phyloP scores from a whole-genome alignment of 2,329 filamentous ascomycete genomes.

The Myriosclerotinia duriaeana region DNA sequence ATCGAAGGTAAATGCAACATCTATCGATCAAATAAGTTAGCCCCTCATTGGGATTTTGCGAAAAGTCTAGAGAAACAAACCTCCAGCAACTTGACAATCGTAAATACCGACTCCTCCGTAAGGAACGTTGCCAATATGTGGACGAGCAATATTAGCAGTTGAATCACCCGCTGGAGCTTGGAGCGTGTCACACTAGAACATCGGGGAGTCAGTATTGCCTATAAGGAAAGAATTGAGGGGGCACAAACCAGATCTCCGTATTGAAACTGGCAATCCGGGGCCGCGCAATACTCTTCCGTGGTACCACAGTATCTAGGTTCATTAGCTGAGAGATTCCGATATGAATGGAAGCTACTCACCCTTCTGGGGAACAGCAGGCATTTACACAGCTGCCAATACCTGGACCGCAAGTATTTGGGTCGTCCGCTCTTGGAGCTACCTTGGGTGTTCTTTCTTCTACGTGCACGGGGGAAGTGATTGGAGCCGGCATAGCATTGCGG shows the following conservation, averaged over 20 bases:
- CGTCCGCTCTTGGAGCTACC: constrained; percentile 27
- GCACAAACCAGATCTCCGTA: constrained; percentile 45
- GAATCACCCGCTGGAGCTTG: constrained; percentile 53
- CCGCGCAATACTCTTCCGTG: constrained; percentile 53
- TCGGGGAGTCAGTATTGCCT: no score
- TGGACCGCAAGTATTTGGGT: constrained; percentile 35
- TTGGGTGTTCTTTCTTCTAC: constrained; percentile 19
- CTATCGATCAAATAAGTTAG: constrained; percentile 32
- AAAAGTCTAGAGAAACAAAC: constrained; percentile 14
- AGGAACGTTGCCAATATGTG: constrained; percentile 52
- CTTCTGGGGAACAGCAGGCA: constrained; percentile 37
- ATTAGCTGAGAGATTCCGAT: constrained; percentile 7
- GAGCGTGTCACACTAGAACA: constrained; percentile 44
- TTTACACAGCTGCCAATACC: constrained; percentile 33
- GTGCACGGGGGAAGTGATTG: constrained; percentile 17
- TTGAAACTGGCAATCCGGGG: constrained; percentile 60
- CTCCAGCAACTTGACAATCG: constrained; percentile 54
- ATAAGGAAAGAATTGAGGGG: no score
- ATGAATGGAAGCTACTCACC: constrained; percentile 27
- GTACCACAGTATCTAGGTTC: constrained; percentile 34
- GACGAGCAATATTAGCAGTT: constrained; percentile 51
- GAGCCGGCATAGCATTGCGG: constrained; percentile 27
- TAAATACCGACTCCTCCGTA: constrained; percentile 61
- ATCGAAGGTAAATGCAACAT: constrained; percentile 65
- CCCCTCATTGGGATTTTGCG: neutral